A percentile compares a stretch with the other conserved stretches of the same genome.
Evolutionary conservation across 1,284 basidiomycete genomes (phyloP).

Genomic region (Cutaneotrichosporon dermatis): DNA sequence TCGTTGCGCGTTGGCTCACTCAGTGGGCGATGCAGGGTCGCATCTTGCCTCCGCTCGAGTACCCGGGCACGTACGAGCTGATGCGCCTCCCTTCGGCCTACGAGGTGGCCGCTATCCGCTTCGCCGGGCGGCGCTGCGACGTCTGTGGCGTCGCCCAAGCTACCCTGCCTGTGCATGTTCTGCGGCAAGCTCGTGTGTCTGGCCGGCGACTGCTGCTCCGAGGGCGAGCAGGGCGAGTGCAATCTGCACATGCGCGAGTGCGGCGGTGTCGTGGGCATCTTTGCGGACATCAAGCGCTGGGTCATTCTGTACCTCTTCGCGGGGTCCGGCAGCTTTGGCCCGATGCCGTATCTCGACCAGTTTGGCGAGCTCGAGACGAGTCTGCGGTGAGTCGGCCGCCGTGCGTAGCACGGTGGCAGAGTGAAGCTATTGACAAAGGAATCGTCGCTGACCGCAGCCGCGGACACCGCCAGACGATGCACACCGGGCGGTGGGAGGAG

Average conservation of each 20-base stretch:
- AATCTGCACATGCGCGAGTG: slow-evolving; percentile 95
- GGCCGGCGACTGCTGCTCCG: slow-evolving; percentile 88
- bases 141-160: slow-evolving; percentile 74
- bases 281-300: slow-evolving; percentile 88
- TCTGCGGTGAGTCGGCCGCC: slow-evolving; percentile 63
- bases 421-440: too few relatives aligned
- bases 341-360: slow-evolving; percentile 87
- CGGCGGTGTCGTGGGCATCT: slow-evolving; percentile 81
- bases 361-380: slow-evolving; percentile 93
- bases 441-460: slow-evolving; percentile 58
- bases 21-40: slow-evolving; percentile 46
- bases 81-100: slow-evolving; percentile 74
- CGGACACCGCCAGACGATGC: slow-evolving; percentile 81
- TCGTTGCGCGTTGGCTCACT: slow-evolving; percentile 45
- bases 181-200: slow-evolving; percentile 87
- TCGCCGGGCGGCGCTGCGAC: slow-evolving; percentile 64
- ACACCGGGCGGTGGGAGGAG: slow-evolving; percentile 84
- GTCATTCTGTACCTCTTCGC: slow-evolving; percentile 87
- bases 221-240: slow-evolving; percentile 74
- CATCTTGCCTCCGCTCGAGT: slow-evolving; percentile 64
- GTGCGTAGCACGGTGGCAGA: too few relatives aligned
- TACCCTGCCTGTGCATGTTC: slow-evolving; percentile 89
- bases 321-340: slow-evolving; percentile 79
- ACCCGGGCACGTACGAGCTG: slow-evolving; percentile 78
- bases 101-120: slow-evolving; percentile 74